Evolutionary conservation across 352 stramenopile genomes (phyloP).

Genomic region (Globisporangium cylindrosporum): DNA sequence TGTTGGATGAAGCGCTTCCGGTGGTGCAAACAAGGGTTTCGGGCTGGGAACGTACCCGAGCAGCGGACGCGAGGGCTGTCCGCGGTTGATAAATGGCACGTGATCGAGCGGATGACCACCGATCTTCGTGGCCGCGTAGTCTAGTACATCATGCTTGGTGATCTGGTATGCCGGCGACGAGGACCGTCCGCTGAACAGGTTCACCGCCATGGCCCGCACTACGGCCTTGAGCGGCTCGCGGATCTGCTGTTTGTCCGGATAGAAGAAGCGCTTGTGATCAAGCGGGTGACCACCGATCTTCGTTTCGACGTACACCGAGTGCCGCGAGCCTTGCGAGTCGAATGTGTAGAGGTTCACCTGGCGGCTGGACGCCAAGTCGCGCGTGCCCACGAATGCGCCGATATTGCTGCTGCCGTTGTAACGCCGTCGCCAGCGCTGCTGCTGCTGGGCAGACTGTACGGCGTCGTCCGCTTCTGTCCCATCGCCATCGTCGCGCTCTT

Average conservation of each 20-base stretch:
- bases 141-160: conserved; percentile 36
- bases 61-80: conserved; percentile 55
- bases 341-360: conserved; percentile 63
- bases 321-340: conserved; percentile 20
- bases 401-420: not conserved
- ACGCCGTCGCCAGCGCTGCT: not conserved
- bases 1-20: not conserved
- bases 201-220: conserved; percentile 17
- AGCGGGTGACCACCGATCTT: conserved; percentile 80
- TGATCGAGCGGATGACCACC: conserved; percentile 74
- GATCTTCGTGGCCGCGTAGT: conserved; percentile 72
- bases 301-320: conserved; percentile 46
- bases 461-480: conserved; percentile 1
- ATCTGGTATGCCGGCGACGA: conserved; percentile 36
- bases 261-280: conserved; percentile 38
- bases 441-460: not conserved
- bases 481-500: not conserved
- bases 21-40: not conserved
- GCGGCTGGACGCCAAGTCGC: conserved; percentile 25
- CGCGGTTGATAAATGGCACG: conserved; percentile 62
- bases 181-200: conserved; percentile 23
- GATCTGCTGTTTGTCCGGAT: conserved; percentile 16
- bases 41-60: conserved; percentile 35
- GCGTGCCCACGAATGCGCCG: conserved; percentile 13
- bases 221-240: conserved; percentile 33